These are phyloP conservation scores for Yamadazyma kanchanaburiensis DNA, from an alignment of 1,139 yeast species.

Conservation along the genomic window DNA sequence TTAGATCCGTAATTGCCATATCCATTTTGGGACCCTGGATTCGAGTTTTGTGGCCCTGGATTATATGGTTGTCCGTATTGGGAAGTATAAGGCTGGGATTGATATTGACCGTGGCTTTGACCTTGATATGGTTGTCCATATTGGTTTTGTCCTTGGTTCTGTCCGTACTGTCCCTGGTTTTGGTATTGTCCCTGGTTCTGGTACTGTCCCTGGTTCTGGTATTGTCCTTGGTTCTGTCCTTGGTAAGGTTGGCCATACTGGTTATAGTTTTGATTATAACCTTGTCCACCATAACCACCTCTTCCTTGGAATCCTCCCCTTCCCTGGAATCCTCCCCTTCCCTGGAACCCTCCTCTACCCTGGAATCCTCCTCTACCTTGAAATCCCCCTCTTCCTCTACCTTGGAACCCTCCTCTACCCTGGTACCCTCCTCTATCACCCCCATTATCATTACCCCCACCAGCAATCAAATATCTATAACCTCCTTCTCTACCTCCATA, in stretches of 20 bases:
- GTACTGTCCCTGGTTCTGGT: constrained; percentile 1
- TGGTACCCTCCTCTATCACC: neutral
- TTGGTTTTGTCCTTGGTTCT: constrained; percentile 8
- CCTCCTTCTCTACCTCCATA: constrained; percentile 43
- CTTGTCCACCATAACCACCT: constrained; percentile 2
- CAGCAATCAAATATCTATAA: no score
- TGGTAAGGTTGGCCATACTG: constrained; percentile 6
- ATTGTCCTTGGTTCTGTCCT: constrained; percentile 6
- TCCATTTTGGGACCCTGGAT: no score
- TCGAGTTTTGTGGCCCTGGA: no score
- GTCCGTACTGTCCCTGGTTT: constrained; percentile 5
- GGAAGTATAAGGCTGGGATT: no score
- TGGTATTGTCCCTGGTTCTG: constrained; percentile 7
- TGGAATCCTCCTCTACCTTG: no score
- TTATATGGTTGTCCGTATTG: no score
- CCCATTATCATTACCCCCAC: constrained; percentile 12
- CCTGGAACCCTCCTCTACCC: no score
- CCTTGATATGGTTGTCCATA: constrained; percentile 6
- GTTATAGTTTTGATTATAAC: constrained; percentile 10
- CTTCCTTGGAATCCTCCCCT: neutral
- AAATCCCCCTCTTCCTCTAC: neutral
- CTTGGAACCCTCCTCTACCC: neutral
- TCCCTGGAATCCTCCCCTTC: no score
- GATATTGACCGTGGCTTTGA: constrained; percentile 9
- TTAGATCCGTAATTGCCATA: constrained; percentile 6